Percentiles rank a stretch among this genome's conserved stretches.
These are phyloP conservation scores for Chrysanthemum seticuspe DNA, from an alignment of 129 eudicot species.

Conservation along the genomic window DNA sequence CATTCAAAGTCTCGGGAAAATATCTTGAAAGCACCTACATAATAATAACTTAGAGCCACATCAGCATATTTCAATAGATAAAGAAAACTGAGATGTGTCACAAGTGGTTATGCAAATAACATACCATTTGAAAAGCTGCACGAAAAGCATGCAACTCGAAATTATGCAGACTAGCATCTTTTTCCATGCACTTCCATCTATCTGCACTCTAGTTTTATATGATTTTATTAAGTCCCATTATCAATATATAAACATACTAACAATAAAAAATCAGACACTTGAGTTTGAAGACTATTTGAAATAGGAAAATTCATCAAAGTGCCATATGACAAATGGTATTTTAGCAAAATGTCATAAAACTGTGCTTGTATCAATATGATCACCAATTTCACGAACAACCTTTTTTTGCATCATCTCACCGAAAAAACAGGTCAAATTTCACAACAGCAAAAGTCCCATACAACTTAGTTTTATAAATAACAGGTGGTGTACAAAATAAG, in stretches of 20 bases:
- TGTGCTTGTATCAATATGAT: too few species aligned
- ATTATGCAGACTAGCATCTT: constrained; percentile 68
- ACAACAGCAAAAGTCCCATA: too few species aligned
- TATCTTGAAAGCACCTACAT: constrained; percentile 63
- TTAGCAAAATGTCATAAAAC: too few species aligned
- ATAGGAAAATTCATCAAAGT: too few species aligned
- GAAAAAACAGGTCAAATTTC: too few species aligned
- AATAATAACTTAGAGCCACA: neutral
- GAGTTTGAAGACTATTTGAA: neutral
- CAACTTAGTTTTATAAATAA: too few species aligned
- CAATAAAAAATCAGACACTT: neutral
- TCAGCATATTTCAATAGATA: constrained; percentile 4
- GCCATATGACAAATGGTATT: too few species aligned
- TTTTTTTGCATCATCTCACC: too few species aligned
- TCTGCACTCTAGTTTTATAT: constrained; percentile 73
- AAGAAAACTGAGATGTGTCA: neutral
- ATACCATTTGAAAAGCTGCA: constrained; percentile 95
- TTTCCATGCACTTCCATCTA: constrained; percentile 65
- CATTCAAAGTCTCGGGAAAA: constrained; percentile 52
- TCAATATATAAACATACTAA: neutral
- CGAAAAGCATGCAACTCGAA: constrained; percentile 94
- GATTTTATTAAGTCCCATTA: neutral
- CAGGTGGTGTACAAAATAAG: too few species aligned
- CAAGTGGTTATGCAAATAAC: neutral
- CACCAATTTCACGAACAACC: too few species aligned